phyloP scores from a whole-genome alignment of 192 early-diverging fungal genomes.

The Diversispora epigaea region DNA sequence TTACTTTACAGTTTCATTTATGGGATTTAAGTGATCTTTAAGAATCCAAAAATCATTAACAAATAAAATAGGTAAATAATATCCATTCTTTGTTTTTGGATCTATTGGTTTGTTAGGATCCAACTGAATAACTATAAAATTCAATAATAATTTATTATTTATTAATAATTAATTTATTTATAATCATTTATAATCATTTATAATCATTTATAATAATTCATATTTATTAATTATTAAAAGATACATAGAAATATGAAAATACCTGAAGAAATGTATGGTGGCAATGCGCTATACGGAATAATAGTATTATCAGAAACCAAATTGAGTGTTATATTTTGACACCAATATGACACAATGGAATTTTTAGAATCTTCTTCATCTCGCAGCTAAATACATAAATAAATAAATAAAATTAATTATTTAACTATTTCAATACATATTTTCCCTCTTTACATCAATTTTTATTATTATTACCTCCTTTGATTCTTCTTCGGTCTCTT shows the following conservation, averaged over 20 bases:
- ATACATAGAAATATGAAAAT: constrained; percentile 25
- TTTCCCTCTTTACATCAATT: too few relatives aligned
- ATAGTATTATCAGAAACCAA: constrained; percentile 53
- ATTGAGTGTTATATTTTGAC: constrained; percentile 69
- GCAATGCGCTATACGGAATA: constrained; percentile 47
- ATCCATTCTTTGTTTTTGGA: constrained; percentile 42
- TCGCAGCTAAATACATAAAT: constrained; percentile 4
- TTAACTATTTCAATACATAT: background rate
- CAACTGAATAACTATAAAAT: constrained; percentile 40
- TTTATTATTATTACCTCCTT: too few relatives aligned
- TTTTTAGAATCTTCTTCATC: background rate
- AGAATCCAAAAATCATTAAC: constrained; percentile 86
- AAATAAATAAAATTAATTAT: background rate
- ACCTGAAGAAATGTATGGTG: constrained; percentile 57
- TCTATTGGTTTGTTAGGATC: constrained; percentile 42
- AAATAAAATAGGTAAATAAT: constrained; percentile 68
- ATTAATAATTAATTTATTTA: background rate
- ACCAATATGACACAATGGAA: constrained; percentile 72
- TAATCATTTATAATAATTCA: background rate
- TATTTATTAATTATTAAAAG: background rate
- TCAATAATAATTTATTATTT: background rate
- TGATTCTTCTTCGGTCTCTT: constrained; percentile 32
- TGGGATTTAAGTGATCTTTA: constrained; percentile 58
- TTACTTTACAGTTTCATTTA: constrained; percentile 76
- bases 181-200: background rate